Evolutionary conservation across 768 basidiomycete genomes (phyloP).

Genomic region (Rhodosporidiobolus odoratus): DNA sequence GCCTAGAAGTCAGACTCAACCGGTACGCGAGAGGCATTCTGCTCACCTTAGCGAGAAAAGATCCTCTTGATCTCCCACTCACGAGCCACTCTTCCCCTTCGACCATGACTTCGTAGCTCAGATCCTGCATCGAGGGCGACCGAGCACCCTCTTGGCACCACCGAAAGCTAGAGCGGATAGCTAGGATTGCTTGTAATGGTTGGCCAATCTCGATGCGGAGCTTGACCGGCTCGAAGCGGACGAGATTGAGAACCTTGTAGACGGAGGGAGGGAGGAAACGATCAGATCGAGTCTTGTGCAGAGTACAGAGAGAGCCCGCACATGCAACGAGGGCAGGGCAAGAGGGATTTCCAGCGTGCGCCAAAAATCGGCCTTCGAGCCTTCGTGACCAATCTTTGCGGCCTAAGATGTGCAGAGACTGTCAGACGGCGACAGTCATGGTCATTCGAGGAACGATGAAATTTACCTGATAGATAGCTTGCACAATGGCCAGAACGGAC

Average conservation of each 20-base stretch:
- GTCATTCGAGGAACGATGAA: too few species aligned
- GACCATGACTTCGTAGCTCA: constrained; percentile 62
- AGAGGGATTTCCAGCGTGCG: constrained; percentile 74
- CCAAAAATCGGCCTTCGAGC: constrained; percentile 55
- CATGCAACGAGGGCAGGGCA: constrained; percentile 74
- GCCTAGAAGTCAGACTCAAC: background rate
- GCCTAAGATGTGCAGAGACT: too few species aligned
- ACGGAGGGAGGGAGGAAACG: background rate
- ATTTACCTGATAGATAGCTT: constrained; percentile 16
- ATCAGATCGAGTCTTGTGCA: too few species aligned
- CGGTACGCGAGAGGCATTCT: background rate
- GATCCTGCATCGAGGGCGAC: background rate
- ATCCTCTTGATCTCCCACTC: constrained; percentile 78
- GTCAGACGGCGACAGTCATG: too few species aligned
- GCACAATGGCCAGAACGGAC: too few species aligned
- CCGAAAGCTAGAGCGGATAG: constrained; percentile 66
- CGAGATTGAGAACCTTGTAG: constrained; percentile 55
- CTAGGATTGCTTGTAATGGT: constrained; percentile 65
- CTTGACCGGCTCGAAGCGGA: constrained; percentile 43
- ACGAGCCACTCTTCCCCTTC: constrained; percentile 81
- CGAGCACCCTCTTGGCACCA: constrained; percentile 56
- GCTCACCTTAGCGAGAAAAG: constrained; percentile 66
- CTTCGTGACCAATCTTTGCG: too few species aligned
- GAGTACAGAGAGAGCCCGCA: constrained; percentile 51
- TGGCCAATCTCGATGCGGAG: constrained; percentile 73